Conservation (phyloP, 176 grass and related monocot species). For the Raddia guianensis region DNA sequence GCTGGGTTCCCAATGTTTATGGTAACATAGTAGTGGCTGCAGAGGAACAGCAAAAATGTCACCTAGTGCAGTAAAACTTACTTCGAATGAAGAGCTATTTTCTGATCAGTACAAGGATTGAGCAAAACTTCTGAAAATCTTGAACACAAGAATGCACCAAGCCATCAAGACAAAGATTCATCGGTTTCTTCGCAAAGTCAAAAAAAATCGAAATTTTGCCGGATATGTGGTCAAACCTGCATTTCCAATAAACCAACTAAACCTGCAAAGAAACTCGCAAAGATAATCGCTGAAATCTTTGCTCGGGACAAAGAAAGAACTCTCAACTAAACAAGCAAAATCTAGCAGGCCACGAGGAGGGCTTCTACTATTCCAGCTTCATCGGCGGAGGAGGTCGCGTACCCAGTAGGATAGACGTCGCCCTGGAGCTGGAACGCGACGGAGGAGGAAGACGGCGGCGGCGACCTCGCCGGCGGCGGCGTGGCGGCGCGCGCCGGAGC, state of each 20-base stretch:
- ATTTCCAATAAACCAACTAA: neutral
- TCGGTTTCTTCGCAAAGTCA: neutral
- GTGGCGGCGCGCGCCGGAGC: conserved; percentile 33
- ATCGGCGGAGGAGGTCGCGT: neutral
- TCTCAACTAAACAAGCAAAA: neutral
- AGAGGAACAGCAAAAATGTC: neutral
- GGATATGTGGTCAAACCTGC: conserved; percentile 20
- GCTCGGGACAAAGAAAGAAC: neutral
- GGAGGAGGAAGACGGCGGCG: conserved; percentile 37
- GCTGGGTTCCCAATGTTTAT: conserved; percentile 86
- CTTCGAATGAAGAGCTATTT: neutral
- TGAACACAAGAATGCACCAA: neutral
- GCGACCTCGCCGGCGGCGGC: conserved; percentile 27
- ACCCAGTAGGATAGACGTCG: conserved; percentile 77
- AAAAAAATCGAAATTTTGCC: neutral
- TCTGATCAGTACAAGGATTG: neutral
- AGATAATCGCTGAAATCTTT: neutral
- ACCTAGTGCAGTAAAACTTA: neutral
- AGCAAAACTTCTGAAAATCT: neutral
- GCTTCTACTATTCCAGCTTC: neutral
- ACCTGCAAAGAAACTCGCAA: neutral
- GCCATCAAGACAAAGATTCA: neutral
- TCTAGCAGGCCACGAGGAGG: no score
- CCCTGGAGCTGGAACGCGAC: conserved; percentile 73
- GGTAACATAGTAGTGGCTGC: conserved; percentile 64